phyloP scores from a whole-genome alignment of 257 asterid genomes.

The Solanum chilense region DNA sequence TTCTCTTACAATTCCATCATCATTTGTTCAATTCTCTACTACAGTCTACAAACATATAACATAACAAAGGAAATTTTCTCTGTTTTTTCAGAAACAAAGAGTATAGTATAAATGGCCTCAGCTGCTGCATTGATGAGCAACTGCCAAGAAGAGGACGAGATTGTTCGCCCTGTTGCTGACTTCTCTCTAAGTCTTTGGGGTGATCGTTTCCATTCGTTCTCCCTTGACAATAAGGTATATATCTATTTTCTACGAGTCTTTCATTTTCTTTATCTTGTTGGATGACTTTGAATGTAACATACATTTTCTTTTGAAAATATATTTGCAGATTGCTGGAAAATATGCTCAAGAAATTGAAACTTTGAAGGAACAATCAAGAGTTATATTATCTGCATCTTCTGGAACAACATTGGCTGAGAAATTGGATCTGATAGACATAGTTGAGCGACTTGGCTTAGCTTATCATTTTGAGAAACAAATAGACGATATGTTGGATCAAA shows the following conservation, averaged over 20 bases:
- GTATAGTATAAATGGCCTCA: background rate
- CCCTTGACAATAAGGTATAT: conserved; percentile 1
- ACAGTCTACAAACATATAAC: background rate
- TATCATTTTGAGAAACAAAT: conserved; percentile 24
- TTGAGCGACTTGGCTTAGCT: conserved; percentile 30
- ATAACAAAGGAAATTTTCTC: background rate
- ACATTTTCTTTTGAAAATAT: background rate
- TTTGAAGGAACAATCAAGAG: conserved; percentile 16
- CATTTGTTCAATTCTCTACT: background rate
- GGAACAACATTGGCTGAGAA: background rate
- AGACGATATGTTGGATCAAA: conserved; percentile 5
- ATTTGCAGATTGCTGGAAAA: background rate
- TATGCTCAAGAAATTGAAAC: conserved; percentile 4
- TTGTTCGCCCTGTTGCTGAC: conserved; percentile 14
- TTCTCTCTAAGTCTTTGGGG: conserved; percentile 28
- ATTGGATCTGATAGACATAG: conserved; percentile 13
- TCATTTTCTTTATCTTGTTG: background rate
- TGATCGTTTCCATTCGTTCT: conserved; percentile 5
- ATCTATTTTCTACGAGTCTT: background rate
- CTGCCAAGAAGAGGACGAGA: background rate
- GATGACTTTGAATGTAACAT: background rate
- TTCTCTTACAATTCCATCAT: background rate
- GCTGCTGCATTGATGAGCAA: background rate
- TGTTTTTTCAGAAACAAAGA: background rate
- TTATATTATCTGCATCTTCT: background rate